Evolutionary conservation across 73 alveolate species (phyloP), one percentile per base, ranked within the genome.

Genomic region (Paramecium tetraurelia): DNA sequence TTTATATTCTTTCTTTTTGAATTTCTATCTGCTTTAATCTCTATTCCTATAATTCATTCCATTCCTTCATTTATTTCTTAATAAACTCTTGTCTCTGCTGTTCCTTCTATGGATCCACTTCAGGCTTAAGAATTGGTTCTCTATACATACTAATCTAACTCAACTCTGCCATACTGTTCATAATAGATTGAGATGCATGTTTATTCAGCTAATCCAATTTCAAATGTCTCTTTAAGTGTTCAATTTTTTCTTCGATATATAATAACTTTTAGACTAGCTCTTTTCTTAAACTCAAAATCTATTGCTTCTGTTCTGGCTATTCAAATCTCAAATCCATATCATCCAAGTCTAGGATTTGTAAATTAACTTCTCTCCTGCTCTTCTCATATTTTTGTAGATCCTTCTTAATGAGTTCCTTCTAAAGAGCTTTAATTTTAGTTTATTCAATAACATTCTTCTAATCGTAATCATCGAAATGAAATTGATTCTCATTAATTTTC

Each of bases 11-110:
- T 10, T n/a, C 21, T 14, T 89, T 88, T 35, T 89, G 38, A 20
- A 70, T 75, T 89, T 89, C 46, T 0, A 63, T 70, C 31, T 59
- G n/a, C 29, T 71, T 40, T 6, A 41, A 18, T 44, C 94, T 89
- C n/a, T 70, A 0, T 44, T 89, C 87, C 18, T 89, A 58, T 71
- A 77, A 70, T 70, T 89, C 94, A 21, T 89, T 89, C 87, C 92
- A 70, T 89, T 89, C 94, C 48, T 72, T 89, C 77, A 89, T 70
- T 41, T 89, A 70, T 41, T 36, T 41, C 41, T 44, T 70, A 16
- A 89, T 38, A 36, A 89, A 89, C 16, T 89, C 75, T 68, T 70
- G 16, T 68, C 84, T 21, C 27, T 40, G 14, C 27, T 71, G 40
- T 59, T 70, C 76, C 14, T 89, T 59, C 29, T 89, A 22, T 8